Conservation (phyloP, 805 yeast genomes). For the Schizosaccharomyces octosporus region DNA sequence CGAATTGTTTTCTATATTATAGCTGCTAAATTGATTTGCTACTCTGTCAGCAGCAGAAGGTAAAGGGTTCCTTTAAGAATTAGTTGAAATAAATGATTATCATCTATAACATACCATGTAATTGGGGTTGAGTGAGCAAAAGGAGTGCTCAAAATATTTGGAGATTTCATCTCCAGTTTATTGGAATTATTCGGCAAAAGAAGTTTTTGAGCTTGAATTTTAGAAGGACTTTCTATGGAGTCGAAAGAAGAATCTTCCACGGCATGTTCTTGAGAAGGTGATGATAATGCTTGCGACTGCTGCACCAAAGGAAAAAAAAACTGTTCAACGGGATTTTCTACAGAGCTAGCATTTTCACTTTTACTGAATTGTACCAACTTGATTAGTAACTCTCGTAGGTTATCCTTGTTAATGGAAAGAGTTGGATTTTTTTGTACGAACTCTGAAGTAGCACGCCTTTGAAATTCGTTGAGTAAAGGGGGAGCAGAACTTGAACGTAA, state of each 20-base stretch:
- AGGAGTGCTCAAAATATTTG: not conserved
- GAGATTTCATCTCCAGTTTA: not conserved
- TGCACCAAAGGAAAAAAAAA: too few relatives aligned
- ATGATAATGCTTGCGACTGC: too few relatives aligned
- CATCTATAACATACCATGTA: not conserved
- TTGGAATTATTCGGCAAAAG: not conserved
- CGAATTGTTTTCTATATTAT: too few relatives aligned
- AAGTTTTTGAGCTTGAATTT: not conserved
- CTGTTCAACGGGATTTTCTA: too few relatives aligned
- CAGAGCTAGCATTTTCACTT: too few relatives aligned
- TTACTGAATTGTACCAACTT: not conserved
- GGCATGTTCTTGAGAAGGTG: too few relatives aligned
- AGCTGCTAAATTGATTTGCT: too few relatives aligned
- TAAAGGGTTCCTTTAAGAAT: too few relatives aligned
- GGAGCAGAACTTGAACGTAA: not conserved
- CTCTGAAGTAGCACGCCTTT: not conserved
- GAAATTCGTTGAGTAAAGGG: not conserved
- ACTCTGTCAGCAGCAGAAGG: too few relatives aligned
- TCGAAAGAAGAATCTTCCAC: too few relatives aligned
- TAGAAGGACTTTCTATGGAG: not conserved
- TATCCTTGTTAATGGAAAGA: not conserved
- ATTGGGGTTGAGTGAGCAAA: not conserved
- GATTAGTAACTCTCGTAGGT: not conserved
- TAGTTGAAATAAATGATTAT: not conserved
- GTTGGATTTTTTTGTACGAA: not conserved